These are phyloP conservation scores for Zasmidium angulare DNA, from an alignment of 2,329 filamentous ascomycete genomes.

Conservation along the genomic window DNA sequence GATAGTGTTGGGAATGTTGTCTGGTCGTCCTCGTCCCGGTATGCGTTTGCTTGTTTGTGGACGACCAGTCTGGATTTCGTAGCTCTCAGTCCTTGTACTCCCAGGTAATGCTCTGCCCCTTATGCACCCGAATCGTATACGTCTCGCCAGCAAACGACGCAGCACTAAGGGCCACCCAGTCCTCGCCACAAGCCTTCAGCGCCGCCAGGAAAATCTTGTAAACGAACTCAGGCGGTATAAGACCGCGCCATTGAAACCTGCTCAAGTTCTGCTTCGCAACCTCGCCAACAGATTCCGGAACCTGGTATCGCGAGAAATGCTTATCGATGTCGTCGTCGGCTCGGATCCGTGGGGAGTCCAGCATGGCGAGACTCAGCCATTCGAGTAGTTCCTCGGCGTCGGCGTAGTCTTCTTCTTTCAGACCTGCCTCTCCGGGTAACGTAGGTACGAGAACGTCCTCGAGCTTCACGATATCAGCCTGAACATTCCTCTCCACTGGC, in stretches of 20 bases:
- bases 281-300: slow-evolving; percentile 43
- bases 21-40: too few relatives aligned
- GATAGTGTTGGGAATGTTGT: too few relatives aligned
- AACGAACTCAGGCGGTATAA: slow-evolving; percentile 40
- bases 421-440: slow-evolving; percentile 25
- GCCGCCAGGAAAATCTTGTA: slow-evolving; percentile 28
- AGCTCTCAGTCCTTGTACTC: slow-evolving; percentile 33
- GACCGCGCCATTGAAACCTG: slow-evolving; percentile 44
- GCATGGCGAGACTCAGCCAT: slow-evolving; percentile 68
- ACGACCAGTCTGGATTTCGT: too few relatives aligned
- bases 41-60: too few relatives aligned
- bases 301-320: slow-evolving; percentile 67
- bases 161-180: slow-evolving; percentile 35
- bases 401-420: slow-evolving; percentile 55
- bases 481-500: slow-evolving; percentile 33
- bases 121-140: slow-evolving; percentile 31
- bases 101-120: slow-evolving; percentile 32
- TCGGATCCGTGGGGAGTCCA: slow-evolving; percentile 64
- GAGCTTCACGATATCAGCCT: slow-evolving; percentile 28
- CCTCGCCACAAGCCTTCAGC: slow-evolving; percentile 25
- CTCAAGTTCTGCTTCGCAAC: slow-evolving; percentile 32
- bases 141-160: slow-evolving; percentile 31
- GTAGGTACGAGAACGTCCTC: slow-evolving; percentile 31
- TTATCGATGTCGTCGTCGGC: slow-evolving; percentile 62
- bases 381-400: slow-evolving; percentile 68